phyloP scores from a whole-genome alignment of 2,329 filamentous ascomycete species.

The Exophiala bonariae region DNA sequence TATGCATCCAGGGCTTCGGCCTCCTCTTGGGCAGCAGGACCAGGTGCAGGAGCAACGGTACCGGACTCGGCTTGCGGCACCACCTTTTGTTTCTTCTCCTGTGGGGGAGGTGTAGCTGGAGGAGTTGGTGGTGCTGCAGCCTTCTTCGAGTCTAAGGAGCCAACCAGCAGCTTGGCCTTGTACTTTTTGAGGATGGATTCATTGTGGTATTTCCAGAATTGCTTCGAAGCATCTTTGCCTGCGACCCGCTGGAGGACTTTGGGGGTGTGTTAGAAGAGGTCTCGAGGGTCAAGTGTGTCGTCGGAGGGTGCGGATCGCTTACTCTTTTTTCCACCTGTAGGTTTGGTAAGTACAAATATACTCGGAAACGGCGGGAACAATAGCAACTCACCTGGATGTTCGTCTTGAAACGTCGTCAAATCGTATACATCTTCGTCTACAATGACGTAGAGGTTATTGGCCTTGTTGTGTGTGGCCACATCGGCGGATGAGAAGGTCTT shows the following conservation, averaged over 20 bases:
- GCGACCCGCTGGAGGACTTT: slow-evolving; percentile 64
- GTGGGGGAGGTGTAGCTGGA: slow-evolving; percentile 48
- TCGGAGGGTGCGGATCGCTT: slow-evolving; percentile 30
- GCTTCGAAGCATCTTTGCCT: slow-evolving; percentile 68
- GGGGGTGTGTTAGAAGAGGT: slow-evolving; percentile 5
- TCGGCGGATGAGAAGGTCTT: slow-evolving; percentile 81
- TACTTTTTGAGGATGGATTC: slow-evolving; percentile 63
- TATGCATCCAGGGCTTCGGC: slow-evolving; percentile 78
- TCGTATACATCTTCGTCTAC: slow-evolving; percentile 97
- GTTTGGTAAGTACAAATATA: slow-evolving; percentile 7
- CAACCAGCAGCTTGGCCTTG: slow-evolving; percentile 59
- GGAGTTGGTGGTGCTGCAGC: slow-evolving; percentile 53
- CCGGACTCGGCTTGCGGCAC: slow-evolving; percentile 63
- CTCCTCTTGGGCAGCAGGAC: slow-evolving; percentile 47
- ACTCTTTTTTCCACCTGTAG: slow-evolving; percentile 70
- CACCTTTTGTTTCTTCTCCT: slow-evolving; percentile 50
- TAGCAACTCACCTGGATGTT: slow-evolving; percentile 62
- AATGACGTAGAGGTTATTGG: slow-evolving; percentile 81
- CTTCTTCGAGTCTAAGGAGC: slow-evolving; percentile 84
- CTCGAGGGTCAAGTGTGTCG: neutral
- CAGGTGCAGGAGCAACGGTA: slow-evolving; percentile 47
- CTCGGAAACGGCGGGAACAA: slow-evolving; percentile 9
- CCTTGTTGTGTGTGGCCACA: slow-evolving; percentile 88
- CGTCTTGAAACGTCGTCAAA: slow-evolving; percentile 81
- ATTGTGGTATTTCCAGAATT: slow-evolving; percentile 68